Base-by-base conservation (phyloP, 2,329 filamentous ascomycete species). In the Arthroderma uncinatum region DNA sequence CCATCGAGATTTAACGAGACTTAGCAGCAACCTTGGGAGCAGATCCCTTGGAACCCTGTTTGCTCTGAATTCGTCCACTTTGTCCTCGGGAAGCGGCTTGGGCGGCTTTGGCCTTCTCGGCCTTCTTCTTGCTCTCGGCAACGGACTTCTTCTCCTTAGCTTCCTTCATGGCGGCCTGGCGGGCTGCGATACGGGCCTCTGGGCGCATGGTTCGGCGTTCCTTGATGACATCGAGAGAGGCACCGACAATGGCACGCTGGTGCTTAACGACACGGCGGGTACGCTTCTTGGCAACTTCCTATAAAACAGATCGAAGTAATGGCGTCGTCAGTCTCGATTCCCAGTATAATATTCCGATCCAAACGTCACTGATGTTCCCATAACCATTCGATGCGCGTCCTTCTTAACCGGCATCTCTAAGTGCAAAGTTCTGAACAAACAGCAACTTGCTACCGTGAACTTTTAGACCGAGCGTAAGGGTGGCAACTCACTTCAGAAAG, bases 241-340 rank as follows among this genome's bases (percentile, higher is more conserved):
- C 93, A 84, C 93, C 93, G 70, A 98, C 93, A 78, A 98, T 95
- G 75, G 87, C 92, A 82, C 93, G 91, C 85, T 98, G 93, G 77
- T 88, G 78, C 88, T 98, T 98, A 80, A 98, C 89, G 73, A 89
- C 89, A 75, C 90, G 89, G 82, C 93, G 93, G 68, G 90, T 90
- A 75, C 93, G 91, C 87, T 97, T 97, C 88, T 98, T 98, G 82
- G 92, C 90, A 74, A 95, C 87, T 84, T 98, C 93, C 93, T 98
- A 77, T 82, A 72, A 50, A 19, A 25, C 42, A 30, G 8, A 50
- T 33, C 47, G 47, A 50, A 34, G 25, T 30, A 16, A 50, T 33
- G 25, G 23, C 47, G 66, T 68, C 57, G 61, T 58, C 12, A 50
- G 47, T n/a, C 47, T 33, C 47, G 25, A 50, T 30, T 7, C n/a